Evolutionary conservation across 352 stramenopile species (phyloP).

Genomic region (Phytophthora rubi): DNA sequence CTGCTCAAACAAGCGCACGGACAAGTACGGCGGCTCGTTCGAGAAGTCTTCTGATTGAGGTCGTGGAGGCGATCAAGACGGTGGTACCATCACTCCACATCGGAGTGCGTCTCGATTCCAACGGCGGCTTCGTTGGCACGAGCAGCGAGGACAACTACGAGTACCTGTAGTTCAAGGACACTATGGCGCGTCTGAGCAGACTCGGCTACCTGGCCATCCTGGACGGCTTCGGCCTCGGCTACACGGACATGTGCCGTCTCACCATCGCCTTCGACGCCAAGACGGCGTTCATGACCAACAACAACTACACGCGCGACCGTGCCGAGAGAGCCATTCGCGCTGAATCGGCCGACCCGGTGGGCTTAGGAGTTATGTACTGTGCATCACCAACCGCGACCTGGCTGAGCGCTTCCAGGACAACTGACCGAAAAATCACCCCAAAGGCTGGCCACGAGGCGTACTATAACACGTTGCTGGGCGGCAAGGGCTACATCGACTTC

Average conservation of each 20-base stretch:
- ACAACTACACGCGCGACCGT: constrained; percentile 42
- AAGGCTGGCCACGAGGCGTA: constrained; percentile 28
- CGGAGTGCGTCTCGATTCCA: constrained; percentile 45
- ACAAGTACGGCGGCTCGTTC: constrained; percentile 81
- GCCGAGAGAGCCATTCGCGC: constrained; percentile 39
- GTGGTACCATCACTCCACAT: constrained; percentile 32
- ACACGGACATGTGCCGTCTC: constrained; percentile 38
- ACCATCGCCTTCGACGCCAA: constrained; percentile 34
- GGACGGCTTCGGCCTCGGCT: constrained; percentile 28
- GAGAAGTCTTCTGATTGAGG: constrained; percentile 86
- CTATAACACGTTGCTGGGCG: constrained; percentile 33
- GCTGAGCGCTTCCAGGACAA: constrained; percentile 40
- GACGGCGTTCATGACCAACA: constrained; percentile 42
- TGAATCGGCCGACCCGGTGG: constrained; percentile 35
- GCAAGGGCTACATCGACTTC: constrained; percentile 38
- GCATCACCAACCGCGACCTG: constrained; percentile 56
- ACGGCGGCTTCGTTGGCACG: constrained; percentile 41
- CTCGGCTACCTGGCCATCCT: constrained; percentile 52
- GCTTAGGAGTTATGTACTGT: constrained; percentile 40
- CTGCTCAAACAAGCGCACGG: constrained; percentile 46
- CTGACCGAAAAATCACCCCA: constrained; percentile 22
- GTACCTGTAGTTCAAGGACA: constrained; percentile 30
- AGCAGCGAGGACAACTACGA: constrained; percentile 52
- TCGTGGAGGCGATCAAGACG: constrained; percentile 63
- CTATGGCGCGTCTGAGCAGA: constrained; percentile 39